Evolutionary conservation across 768 basidiomycete genomes (phyloP).

Genomic region (Suillus paluster): DNA sequence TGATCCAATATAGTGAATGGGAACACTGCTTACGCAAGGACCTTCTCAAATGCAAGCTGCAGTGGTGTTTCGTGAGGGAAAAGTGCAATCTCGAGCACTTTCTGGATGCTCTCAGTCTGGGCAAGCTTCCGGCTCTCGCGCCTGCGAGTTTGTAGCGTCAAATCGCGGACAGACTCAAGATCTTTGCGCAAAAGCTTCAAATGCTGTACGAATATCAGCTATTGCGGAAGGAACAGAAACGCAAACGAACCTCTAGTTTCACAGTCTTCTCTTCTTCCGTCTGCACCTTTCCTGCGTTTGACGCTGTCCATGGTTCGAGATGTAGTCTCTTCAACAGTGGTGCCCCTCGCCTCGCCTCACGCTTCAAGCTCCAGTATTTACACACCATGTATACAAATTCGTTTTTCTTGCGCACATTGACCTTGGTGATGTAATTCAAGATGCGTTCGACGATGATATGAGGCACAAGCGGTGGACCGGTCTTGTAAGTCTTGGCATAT

Average conservation of each 20-base stretch:
- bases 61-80: conserved; percentile 70
- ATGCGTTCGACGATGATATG: conserved; percentile 82
- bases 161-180: conserved; percentile 68
- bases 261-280: conserved; percentile 82
- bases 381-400: conserved; percentile 81
- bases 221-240: neutral
- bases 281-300: conserved; percentile 60
- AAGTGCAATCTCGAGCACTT: conserved; percentile 62
- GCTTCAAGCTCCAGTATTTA: conserved; percentile 96
- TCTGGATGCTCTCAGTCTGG: conserved; percentile 68
- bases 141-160: conserved; percentile 71
- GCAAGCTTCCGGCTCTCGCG: conserved; percentile 83
- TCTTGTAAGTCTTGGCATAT: conserved; percentile 90
- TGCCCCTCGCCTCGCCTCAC: conserved; percentile 91
- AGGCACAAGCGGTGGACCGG: conserved; percentile 92
- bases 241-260: conserved; percentile 73
- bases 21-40: conserved; percentile 59
- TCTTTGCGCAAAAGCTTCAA: conserved; percentile 74
- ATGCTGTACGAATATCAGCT: conserved; percentile 36
- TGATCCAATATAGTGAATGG: neutral
- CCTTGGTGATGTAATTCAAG: conserved; percentile 68
- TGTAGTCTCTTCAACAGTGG: conserved; percentile 92
- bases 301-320: conserved; percentile 96
- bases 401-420: conserved; percentile 72
- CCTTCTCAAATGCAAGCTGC: conserved; percentile 67